phyloP scores from a whole-genome alignment of 352 stramenopile genomes.

The Globisporangium iwayamae region DNA sequence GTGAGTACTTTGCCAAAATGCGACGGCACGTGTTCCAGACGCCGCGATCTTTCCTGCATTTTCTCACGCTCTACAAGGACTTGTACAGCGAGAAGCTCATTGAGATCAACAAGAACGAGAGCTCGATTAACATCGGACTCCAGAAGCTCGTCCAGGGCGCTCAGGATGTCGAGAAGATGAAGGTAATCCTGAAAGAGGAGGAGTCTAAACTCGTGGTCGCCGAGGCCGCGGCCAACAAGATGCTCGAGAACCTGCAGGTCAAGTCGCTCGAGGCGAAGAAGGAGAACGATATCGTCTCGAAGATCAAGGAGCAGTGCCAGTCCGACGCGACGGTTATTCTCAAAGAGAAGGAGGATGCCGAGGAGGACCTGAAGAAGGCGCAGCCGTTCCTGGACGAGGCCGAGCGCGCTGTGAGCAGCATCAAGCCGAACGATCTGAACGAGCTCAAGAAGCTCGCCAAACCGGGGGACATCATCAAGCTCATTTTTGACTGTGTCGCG shows the following conservation, averaged over 20 bases:
- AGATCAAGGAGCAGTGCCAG: conserved; percentile 87
- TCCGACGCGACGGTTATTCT: conserved; percentile 73
- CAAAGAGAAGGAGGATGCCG: conserved; percentile 81
- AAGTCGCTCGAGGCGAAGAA: conserved; percentile 87
- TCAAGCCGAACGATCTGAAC: conserved; percentile 89
- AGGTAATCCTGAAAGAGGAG: conserved; percentile 81
- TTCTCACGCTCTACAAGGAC: conserved; percentile 72
- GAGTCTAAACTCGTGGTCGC: conserved; percentile 85
- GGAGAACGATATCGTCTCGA: conserved; percentile 83
- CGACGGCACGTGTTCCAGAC: conserved; percentile 87
- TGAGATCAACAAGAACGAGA: conserved; percentile 80
- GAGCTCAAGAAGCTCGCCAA: conserved; percentile 92
- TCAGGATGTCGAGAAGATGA: conserved; percentile 90
- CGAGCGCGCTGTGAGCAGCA: conserved; percentile 79
- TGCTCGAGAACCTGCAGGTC: conserved; percentile 74
- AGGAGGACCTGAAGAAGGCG: conserved; percentile 87
- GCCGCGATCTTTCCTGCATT: conserved; percentile 86
- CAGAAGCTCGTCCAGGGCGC: conserved; percentile 86
- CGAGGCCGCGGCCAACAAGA: conserved; percentile 79
- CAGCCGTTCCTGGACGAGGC: conserved; percentile 90
- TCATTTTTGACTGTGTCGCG: conserved; percentile 91
- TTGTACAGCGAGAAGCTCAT: conserved; percentile 73
- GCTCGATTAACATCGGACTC: conserved; percentile 80
- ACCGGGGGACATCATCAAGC: conserved; percentile 89
- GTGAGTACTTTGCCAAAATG: conserved; percentile 74